Percentiles rank a stretch among this genome's conserved stretches.
Evolutionary conservation across 2,329 filamentous ascomycete species (phyloP).

Genomic region (Cryoendolithus antarcticus): DNA sequence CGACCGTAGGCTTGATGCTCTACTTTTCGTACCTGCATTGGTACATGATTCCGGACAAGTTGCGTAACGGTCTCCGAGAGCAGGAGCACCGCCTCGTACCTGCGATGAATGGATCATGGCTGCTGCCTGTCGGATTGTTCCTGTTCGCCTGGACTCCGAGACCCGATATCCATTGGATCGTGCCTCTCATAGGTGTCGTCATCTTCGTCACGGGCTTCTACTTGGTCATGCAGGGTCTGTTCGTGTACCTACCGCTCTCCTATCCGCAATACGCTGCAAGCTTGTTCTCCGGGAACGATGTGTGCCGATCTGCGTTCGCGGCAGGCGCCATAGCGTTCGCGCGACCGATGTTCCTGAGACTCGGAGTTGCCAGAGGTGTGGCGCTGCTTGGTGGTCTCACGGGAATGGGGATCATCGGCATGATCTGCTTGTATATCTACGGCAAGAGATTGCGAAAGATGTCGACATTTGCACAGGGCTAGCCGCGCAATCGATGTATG

Average conservation of each 20-base stretch:
- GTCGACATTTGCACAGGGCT: no score
- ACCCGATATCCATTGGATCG: constrained; percentile 26
- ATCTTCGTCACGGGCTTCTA: constrained; percentile 29
- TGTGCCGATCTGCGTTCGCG: constrained; percentile 46
- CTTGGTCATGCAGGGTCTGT: constrained; percentile 31
- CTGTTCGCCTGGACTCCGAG: constrained; percentile 22
- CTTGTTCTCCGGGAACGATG: constrained; percentile 50
- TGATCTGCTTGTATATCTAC: no score
- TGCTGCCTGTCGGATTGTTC: constrained; percentile 20
- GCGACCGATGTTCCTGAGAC: constrained; percentile 45
- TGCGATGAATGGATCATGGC: constrained; percentile 14
- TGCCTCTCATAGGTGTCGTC: constrained; percentile 27
- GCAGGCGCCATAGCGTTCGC: constrained; percentile 49
- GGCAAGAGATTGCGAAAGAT: no score
- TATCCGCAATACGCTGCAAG: constrained; percentile 39
- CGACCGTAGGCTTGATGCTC: constrained; percentile 12
- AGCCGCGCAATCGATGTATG: no score
- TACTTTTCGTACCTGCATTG: constrained; percentile 19
- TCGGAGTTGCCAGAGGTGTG: constrained; percentile 47
- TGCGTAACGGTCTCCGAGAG: constrained; percentile 10
- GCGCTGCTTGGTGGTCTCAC: constrained; percentile 37
- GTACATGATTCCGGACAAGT: constrained; percentile 12
- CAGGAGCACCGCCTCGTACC: constrained; percentile 19
- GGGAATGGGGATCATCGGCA: no score
- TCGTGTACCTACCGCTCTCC: constrained; percentile 28